Evolutionary conservation across 805 yeast genomes (phyloP).

Genomic region (Candida qinlingensis): DNA sequence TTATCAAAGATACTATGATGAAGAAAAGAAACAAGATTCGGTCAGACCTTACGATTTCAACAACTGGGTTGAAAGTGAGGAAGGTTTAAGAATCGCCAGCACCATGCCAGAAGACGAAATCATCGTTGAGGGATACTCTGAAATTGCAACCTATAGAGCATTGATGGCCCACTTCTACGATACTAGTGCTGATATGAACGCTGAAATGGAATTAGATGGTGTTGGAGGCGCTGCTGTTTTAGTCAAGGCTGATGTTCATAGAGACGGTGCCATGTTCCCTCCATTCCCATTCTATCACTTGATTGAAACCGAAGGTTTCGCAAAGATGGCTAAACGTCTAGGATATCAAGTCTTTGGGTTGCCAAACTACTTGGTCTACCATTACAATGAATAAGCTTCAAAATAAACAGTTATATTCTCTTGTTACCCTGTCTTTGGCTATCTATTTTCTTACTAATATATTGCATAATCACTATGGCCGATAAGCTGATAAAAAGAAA

Average conservation of each 20-base stretch:
- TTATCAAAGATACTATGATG: constrained; percentile 72
- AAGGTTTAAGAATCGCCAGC: constrained; percentile 70
- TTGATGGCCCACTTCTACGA: constrained; percentile 89
- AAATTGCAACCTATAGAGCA: constrained; percentile 90
- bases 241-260: constrained; percentile 95
- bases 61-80: constrained; percentile 89
- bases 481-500: not conserved
- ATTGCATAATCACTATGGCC: not conserved
- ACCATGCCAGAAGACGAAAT: constrained; percentile 82
- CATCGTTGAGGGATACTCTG: constrained; percentile 90
- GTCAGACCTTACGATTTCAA: constrained; percentile 92
- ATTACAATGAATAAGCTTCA: constrained; percentile 66
- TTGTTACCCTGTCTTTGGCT: not conserved
- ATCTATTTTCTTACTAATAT: too few relatives aligned
- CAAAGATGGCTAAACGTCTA: constrained; percentile 93
- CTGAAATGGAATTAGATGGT: constrained; percentile 87
- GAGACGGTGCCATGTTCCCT: constrained; percentile 99
- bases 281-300: constrained; percentile 95
- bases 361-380: constrained; percentile 92
- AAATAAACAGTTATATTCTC: not conserved
- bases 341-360: constrained; percentile 89
- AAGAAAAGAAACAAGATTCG: constrained; percentile 46
- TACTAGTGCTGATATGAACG: constrained; percentile 50
- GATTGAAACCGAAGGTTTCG: constrained; percentile 97
- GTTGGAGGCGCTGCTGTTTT: constrained; percentile 97